Evolutionary conservation across 2,329 filamentous ascomycete genomes (phyloP).

Genomic region (Penicillium expansum): DNA sequence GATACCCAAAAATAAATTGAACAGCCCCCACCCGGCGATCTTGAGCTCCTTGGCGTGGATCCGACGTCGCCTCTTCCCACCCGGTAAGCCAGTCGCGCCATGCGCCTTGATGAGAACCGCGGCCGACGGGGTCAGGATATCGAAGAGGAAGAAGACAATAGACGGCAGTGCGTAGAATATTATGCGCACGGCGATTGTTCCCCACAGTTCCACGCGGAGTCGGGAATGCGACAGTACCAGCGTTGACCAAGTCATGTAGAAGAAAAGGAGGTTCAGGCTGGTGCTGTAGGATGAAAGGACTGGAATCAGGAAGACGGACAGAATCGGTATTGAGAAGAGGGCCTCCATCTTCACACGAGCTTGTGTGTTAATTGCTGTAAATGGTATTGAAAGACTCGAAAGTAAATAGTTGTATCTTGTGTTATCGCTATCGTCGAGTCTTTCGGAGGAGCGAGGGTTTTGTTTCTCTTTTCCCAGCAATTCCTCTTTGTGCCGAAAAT

Average conservation of each 20-base stretch:
- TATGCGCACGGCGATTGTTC: conserved; percentile 64
- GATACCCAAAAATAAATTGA: conserved; percentile 56
- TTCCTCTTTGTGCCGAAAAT: background rate
- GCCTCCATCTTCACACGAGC: conserved; percentile 52
- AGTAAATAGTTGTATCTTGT: background rate
- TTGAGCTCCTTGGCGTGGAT: conserved; percentile 46
- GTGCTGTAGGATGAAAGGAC: conserved; percentile 66
- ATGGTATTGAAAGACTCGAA: background rate
- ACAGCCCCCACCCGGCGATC: conserved; percentile 53
- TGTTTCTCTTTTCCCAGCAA: background rate
- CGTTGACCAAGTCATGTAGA: conserved; percentile 86
- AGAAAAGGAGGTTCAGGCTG: conserved; percentile 80
- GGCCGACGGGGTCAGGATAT: conserved; percentile 66
- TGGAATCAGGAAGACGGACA: conserved; percentile 31
- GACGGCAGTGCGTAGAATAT: conserved; percentile 73
- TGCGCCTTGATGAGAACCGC: conserved; percentile 67
- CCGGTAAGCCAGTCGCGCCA: conserved; percentile 52
- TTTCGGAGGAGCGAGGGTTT: conserved; percentile 1
- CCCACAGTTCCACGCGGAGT: conserved; percentile 71
- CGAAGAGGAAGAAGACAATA: conserved; percentile 68
- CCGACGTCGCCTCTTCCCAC: conserved; percentile 36
- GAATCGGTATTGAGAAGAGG: conserved; percentile 30
- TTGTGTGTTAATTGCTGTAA: background rate
- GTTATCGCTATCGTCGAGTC: conserved; percentile 1
- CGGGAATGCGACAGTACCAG: conserved; percentile 74